These are phyloP conservation scores for Helianthus annuus DNA, from an alignment of 129 eudicot genomes.

Conservation along the genomic window DNA sequence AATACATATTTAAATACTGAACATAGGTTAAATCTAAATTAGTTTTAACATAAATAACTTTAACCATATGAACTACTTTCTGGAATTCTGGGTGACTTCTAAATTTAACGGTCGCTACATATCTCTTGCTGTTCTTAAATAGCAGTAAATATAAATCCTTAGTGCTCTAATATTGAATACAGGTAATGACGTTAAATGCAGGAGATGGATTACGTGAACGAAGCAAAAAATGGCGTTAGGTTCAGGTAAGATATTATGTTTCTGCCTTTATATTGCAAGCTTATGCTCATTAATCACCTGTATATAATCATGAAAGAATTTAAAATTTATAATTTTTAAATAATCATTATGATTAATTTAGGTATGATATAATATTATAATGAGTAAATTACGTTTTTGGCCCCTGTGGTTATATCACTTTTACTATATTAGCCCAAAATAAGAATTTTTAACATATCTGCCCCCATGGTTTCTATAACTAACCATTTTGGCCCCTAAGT, in stretches of 20 bases:
- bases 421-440: too few relatives aligned
- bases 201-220: slow-evolving; percentile 98
- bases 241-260: slow-evolving; percentile 57
- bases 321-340: not conserved
- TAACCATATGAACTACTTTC: not conserved
- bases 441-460: too few relatives aligned
- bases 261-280: slow-evolving; percentile 8
- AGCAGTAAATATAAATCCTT: slow-evolving; percentile 45
- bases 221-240: slow-evolving; percentile 82
- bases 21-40: too few relatives aligned
- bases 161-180: slow-evolving; percentile 97
- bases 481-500: too few relatives aligned
- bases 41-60: too few relatives aligned
- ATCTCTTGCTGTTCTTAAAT: slow-evolving; percentile 15
- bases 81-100: not conserved
- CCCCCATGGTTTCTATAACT: too few relatives aligned
- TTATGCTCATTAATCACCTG: not conserved
- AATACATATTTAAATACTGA: too few relatives aligned
- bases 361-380: not conserved
- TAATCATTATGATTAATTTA: not conserved
- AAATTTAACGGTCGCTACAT: not conserved
- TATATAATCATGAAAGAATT: not conserved
- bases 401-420: too few relatives aligned
- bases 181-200: slow-evolving; percentile 99
- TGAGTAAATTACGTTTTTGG: too few relatives aligned